Conservation (phyloP, 805 yeast genomes). For the Cyberlindnera amylophila region DNA sequence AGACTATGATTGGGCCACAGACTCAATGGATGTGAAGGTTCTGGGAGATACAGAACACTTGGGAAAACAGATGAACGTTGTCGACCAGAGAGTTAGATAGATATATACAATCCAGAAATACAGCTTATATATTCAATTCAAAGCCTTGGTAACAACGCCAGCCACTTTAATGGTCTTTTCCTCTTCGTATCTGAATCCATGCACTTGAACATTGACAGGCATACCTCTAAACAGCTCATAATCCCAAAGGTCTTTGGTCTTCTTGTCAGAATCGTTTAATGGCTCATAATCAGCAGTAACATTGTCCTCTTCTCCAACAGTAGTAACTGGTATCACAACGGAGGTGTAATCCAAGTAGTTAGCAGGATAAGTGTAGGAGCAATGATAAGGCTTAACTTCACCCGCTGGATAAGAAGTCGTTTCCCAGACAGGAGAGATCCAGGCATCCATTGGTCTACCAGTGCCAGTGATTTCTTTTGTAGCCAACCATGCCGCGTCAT, state of each 20-base stretch:
- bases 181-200: conserved; percentile 53
- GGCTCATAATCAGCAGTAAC: conserved; percentile 26
- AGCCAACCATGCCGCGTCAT: conserved; percentile 35
- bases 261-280: conserved; percentile 31
- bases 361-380: conserved; percentile 40
- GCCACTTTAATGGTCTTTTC: conserved; percentile 33
- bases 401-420: conserved; percentile 39
- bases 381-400: conserved; percentile 34
- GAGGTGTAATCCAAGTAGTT: conserved; percentile 40
- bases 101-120: not conserved
- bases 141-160: conserved; percentile 16
- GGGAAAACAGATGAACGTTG: conserved; percentile 49
- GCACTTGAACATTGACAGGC: conserved; percentile 54
- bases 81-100: conserved; percentile 41
- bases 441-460: conserved; percentile 41
- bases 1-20: conserved; percentile 44
- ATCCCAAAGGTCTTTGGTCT: conserved; percentile 38
- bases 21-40: conserved; percentile 41
- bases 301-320: conserved; percentile 32
- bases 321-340: conserved; percentile 42
- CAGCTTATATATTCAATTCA: not conserved
- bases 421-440: conserved; percentile 45
- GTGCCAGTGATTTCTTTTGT: conserved; percentile 35
- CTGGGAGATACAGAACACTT: conserved; percentile 71
- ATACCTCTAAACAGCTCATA: conserved; percentile 45